phyloP scores from a whole-genome alignment of 352 stramenopile species.

The Phytopythium vexans region DNA sequence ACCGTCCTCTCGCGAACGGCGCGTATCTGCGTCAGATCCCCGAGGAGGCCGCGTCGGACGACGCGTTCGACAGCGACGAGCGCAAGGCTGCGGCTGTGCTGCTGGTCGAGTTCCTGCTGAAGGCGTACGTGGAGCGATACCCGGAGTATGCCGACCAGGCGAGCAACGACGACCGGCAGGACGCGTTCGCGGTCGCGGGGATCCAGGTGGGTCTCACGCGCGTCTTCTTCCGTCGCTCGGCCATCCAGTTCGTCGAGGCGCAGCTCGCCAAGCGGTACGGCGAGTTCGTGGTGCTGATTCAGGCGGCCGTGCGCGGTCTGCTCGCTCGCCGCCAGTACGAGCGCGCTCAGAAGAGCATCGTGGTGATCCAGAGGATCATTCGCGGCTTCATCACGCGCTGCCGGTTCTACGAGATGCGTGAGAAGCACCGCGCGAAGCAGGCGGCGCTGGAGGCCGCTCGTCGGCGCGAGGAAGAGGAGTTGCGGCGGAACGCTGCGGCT shows the following conservation, averaged over 20 bases:
- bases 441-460: conserved; percentile 39
- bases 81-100: conserved; percentile 49
- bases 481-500: conserved; percentile 19
- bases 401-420: conserved; percentile 46
- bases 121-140: conserved; percentile 66
- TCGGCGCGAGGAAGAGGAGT: conserved; percentile 31
- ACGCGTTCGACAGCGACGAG: conserved; percentile 48
- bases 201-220: conserved; percentile 81
- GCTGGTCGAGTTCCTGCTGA: conserved; percentile 65
- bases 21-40: conserved; percentile 62
- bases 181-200: conserved; percentile 37
- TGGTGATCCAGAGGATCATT: conserved; percentile 54
- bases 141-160: conserved; percentile 33
- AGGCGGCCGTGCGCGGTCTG: conserved; percentile 60
- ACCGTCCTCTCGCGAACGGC: conserved; percentile 75
- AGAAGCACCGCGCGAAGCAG: conserved; percentile 44
- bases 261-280: conserved; percentile 83
- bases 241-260: conserved; percentile 84
- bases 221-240: conserved; percentile 81
- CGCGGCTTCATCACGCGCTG: conserved; percentile 66
- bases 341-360: conserved; percentile 37
- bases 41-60: conserved; percentile 42
- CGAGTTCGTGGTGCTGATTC: conserved; percentile 85
- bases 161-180: conserved; percentile 35
- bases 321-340: conserved; percentile 46